These are phyloP conservation scores for Mycena indigotica DNA, from an alignment of 768 basidiomycete species.

Conservation along the genomic window DNA sequence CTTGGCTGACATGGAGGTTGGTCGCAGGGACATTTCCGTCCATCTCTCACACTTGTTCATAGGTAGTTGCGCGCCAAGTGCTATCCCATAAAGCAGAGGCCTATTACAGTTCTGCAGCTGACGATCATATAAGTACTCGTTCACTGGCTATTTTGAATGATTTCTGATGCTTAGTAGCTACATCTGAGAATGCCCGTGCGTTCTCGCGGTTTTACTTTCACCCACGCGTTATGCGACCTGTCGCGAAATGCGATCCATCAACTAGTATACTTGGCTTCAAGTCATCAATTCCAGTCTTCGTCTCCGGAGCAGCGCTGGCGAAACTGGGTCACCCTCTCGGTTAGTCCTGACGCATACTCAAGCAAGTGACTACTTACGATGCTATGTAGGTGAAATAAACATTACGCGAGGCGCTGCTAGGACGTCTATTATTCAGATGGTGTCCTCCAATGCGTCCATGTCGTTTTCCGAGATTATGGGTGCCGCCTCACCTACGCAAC, in stretches of 20 bases:
- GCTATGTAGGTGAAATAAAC: conserved; percentile 80
- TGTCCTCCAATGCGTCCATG: conserved; percentile 75
- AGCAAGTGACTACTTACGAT: background rate
- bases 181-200: conserved; percentile 73
- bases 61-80: conserved; percentile 73
- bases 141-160: background rate
- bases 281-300: conserved; percentile 78
- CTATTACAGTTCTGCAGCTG: conserved; percentile 85
- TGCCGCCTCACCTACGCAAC: conserved; percentile 56
- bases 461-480: conserved; percentile 65
- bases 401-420: conserved; percentile 70
- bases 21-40: too few species aligned
- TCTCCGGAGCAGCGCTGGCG: conserved; percentile 82
- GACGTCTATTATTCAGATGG: conserved; percentile 81
- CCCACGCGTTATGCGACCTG: conserved; percentile 74
- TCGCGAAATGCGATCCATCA: conserved; percentile 66
- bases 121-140: conserved; percentile 75
- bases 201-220: conserved; percentile 86
- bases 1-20: conserved; percentile 75
- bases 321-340: conserved; percentile 84
- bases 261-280: conserved; percentile 73
- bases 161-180: conserved; percentile 40
- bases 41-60: conserved; percentile 7
- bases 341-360: conserved; percentile 20
- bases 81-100: conserved; percentile 76